Conservation (phyloP, 106 monocot species). For the Iris macrosiphon region DNA sequence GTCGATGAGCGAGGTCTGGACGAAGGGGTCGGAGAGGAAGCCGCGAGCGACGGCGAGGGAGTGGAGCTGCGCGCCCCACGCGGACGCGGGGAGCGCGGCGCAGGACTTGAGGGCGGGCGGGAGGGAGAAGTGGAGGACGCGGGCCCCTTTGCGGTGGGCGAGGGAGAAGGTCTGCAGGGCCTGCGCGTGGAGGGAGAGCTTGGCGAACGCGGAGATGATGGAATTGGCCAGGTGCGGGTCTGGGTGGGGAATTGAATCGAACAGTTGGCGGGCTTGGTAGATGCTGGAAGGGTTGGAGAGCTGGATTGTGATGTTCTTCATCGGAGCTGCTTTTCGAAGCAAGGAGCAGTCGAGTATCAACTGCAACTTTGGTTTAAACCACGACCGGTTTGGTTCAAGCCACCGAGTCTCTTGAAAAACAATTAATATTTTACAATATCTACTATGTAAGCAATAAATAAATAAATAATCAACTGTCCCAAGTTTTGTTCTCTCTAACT, state of each 20-base stretch:
- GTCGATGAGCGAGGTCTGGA: constrained; percentile 73
- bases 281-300: constrained; percentile 14
- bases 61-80: constrained; percentile 54
- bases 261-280: constrained; percentile 45
- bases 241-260: constrained; percentile 49
- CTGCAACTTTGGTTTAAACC: too few species aligned
- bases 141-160: constrained; percentile 20
- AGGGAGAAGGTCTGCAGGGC: constrained; percentile 32
- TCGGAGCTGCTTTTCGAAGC: too few species aligned
- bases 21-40: constrained; percentile 35
- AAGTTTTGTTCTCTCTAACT: too few species aligned
- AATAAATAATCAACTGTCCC: too few species aligned
- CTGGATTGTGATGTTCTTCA: too few species aligned
- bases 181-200: constrained; percentile 45
- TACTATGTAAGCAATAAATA: too few species aligned
- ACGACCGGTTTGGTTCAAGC: too few species aligned
- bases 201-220: constrained; percentile 42
- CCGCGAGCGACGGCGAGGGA: constrained; percentile 36
- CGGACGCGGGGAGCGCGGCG: constrained; percentile 19
- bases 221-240: constrained; percentile 29
- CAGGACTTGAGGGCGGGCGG: constrained; percentile 67
- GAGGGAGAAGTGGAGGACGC: constrained; percentile 31
- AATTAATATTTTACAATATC: too few species aligned
- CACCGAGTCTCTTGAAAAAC: too few species aligned
- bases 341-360: too few species aligned